Evolutionary conservation across 768 basidiomycete genomes (phyloP), one percentile per base, ranked within the genome.

Genomic region (Boletus edulis): DNA sequence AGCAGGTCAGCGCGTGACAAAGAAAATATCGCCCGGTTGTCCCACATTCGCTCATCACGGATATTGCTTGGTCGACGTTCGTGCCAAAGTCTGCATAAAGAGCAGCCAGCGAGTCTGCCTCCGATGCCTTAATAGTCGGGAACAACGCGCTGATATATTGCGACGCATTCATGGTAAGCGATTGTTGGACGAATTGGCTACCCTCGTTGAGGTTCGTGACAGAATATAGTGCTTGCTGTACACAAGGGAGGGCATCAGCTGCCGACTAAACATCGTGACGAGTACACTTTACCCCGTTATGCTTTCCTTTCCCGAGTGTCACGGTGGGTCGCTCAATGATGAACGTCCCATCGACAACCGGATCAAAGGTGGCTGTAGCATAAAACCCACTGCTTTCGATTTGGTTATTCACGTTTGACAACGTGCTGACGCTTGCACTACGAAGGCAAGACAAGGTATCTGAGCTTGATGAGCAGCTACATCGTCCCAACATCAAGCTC

Each of bases 381-480:
- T 60, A 72, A 52, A 72, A 39, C 0, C 64, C 71, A 4, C n/a
- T 42, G 4, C 29, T 13, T 32, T 60, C 68, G 32, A 74, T 62
- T 2, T 62, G 42, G n/a, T 40, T 56, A 56, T 74, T 76, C 40
- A 62, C 51, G 5, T 57, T 55, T 37, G 69, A 53, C 10, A 76
- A 55, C 31, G 56, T 57, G 22, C 47, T 45, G 5, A 46, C 61
- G 43, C 66, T 60, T 14, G 59, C 53, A 0, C 42, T 49, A 24
- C 78, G 75, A 24, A 82, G 72, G 54, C 81, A 81, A 4, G 63
- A 59, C 2, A 80, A 56, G 4, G 72, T 68, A 40, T 79, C 68
- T 2, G 54, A 44, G 1, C 67, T 58, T 3, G 46, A 51, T 20
- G 63, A 35, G 53, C 79, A 81, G 14, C 78, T 79, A 46, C 1